Conservation (phyloP, 2,329 filamentous ascomycete genomes). For the Pseudogymnoascus sp. region DNA sequence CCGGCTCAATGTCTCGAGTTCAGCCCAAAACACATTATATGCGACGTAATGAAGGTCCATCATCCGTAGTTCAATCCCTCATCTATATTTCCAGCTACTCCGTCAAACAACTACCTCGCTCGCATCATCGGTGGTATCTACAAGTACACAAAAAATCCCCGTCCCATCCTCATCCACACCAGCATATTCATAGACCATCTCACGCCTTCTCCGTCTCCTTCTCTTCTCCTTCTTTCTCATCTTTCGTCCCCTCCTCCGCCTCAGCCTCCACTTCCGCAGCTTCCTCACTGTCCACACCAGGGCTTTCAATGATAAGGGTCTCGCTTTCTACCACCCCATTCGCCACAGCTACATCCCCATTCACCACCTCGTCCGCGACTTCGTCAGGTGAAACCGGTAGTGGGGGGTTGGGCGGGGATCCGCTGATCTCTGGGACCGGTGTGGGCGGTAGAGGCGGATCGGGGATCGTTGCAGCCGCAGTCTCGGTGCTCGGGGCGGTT, state of each 20-base stretch:
- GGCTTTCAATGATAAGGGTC: constrained; percentile 6
- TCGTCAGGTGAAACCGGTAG: constrained; percentile 9
- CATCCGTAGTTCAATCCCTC: background rate
- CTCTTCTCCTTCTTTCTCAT: constrained; percentile 6
- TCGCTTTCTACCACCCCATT: constrained; percentile 10
- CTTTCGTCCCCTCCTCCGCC: constrained; percentile 7
- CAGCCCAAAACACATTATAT: background rate
- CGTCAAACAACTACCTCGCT: background rate
- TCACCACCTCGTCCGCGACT: background rate
- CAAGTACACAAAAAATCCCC: constrained; percentile 1
- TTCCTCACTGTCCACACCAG: constrained; percentile 15
- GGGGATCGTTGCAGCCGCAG: constrained; percentile 12
- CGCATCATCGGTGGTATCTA: constrained; percentile 6
- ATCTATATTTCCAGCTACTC: constrained; percentile 4
- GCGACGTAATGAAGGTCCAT: background rate
- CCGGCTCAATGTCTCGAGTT: background rate
- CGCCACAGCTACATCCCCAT: background rate
- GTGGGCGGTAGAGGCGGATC: background rate
- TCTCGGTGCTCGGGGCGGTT: background rate
- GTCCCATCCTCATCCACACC: background rate
- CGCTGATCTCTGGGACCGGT: constrained; percentile 11
- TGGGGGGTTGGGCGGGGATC: constrained; percentile 9
- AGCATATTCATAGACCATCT: constrained; percentile 9
- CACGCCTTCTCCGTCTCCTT: background rate
- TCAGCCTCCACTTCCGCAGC: constrained; percentile 12